A percentile compares a stretch with the other conserved stretches of the same genome.
Conservation (phyloP, 352 stramenopile species). For the Phytopythium mirpurense region DNA sequence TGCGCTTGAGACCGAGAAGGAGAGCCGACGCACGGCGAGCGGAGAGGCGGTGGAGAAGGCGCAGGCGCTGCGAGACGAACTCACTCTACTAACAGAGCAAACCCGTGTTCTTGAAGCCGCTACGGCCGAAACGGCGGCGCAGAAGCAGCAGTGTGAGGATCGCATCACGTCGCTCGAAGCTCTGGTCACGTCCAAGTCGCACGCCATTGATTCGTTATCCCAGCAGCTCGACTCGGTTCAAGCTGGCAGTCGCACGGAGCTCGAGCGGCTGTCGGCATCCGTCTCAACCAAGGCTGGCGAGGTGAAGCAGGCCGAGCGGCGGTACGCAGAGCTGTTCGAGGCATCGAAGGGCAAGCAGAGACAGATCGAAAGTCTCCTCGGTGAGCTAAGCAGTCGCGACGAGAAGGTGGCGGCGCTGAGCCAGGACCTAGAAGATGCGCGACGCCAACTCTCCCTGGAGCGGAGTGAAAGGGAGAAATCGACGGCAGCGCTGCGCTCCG, state of each 20-base stretch:
- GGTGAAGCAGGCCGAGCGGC: neutral
- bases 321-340: constrained; percentile 4
- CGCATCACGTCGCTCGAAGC: neutral
- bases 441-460: neutral
- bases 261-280: neutral
- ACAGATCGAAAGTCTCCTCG: neutral
- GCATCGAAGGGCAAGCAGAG: constrained; percentile 4
- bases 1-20: neutral
- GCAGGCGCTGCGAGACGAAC: neutral
- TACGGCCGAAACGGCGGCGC: neutral
- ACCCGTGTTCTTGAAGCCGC: neutral
- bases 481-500: neutral
- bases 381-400: constrained; percentile 5
- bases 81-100: neutral
- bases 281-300: neutral
- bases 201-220: neutral
- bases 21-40: neutral
- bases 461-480: neutral
- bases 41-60: neutral
- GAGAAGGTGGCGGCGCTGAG: constrained; percentile 3
- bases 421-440: neutral
- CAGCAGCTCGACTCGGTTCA: neutral
- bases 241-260: neutral
- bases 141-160: neutral
- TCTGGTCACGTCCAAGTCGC: neutral